Base-by-base conservation (phyloP, 1,284 basidiomycete genomes). In the Calocybe gambosa region DNA sequence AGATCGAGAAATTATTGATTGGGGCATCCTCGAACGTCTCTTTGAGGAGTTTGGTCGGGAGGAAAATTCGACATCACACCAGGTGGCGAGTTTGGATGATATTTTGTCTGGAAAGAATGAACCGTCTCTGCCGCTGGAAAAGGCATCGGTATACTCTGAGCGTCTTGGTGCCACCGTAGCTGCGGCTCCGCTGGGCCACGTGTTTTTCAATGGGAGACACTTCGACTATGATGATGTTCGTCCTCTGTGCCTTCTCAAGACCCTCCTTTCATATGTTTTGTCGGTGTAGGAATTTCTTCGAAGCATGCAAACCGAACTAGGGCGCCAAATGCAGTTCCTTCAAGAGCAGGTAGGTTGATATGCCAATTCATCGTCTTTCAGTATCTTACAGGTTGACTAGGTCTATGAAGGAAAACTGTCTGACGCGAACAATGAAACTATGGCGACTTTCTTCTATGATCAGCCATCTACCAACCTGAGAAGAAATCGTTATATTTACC, bases 141-240 rank as follows among this genome's bases (percentile, higher is more conserved):
- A 70, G 45, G 69, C 75, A 3, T 59, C 61, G 20, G 58, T 55
- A 5, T 90, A 89, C 55, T 59, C 68, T 1, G 65, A 70, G 38
- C 70, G 87, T 13, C 57, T 90, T 25, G 76, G 74, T 16, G 62
- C 73, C 2, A 67, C 63, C 1, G 46, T 67, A 15, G 58, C 62
- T 2, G 55, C 62, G 9, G 65, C 66, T 3, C 60, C 67, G 1
- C 62, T 62, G 6, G 86, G 85, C 2, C 82, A 88, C 60, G 77
- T 71, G 19, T 95, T 97, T 62, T 71, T 97, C 56, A 98, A 98
- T 58, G 95, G 95, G 12, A 91, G 86, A 57, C 78, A 89, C 59
- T 74, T 84, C 25, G 66, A 76, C 5, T 66, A 90, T 49, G 75
- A 79, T 52, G 85, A 88, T 48, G 91, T 93, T 52, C 58, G 84